Evolutionary conservation across 805 yeast species (phyloP), one percentile per base, ranked within the genome.

Genomic region (Starmerella roubikii): DNA sequence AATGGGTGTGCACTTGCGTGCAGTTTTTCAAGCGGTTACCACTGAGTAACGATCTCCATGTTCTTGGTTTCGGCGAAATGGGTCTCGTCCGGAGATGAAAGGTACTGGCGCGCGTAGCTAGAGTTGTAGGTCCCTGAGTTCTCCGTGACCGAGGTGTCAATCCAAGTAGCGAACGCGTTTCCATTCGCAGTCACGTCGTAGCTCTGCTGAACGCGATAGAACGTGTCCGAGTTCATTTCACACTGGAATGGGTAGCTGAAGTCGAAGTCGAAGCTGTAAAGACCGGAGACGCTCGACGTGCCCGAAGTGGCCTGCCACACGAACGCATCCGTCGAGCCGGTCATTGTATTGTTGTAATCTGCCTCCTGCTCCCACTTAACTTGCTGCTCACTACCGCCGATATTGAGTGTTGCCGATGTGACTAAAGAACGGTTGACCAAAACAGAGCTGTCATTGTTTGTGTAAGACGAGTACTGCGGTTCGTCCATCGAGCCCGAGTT

Each of bases 281-380:
- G 23, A 5, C 52, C 52, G 5, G 39, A 25, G 9, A 48, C 17
- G 12, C 36, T n/a, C 21, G 45, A 35, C 10, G 32, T 7, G 17
- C 53, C 53, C 9, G 21, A 22, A 3, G 42, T 35, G 35, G 27
- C 30, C 39, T 47, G 51, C 42, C 41, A 32, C 30, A 49, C 41
- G 12, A 38, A 29, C 29, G 37, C 35, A 13, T 22, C 21, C 4
- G n/a, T 10, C 12, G 41, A 18, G 19, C 30, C 38, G n/a, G 12
- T 18, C 15, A 39, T 26, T 3, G 42, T 38, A 38, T 42, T 40
- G 39, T 39, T 40, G 46, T 23, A 49, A 3, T 24, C 19, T n/a
- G 37, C 42, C n/a, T 21, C 9, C 35, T 49, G 53, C 26, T 21
- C 15, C 51, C 51, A 49, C 34, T 35, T 18, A 18, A 49, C 42